Evolutionary conservation across 495 filamentous ascomycete genomes (phyloP).

Genomic region (Penicillium angulare): DNA sequence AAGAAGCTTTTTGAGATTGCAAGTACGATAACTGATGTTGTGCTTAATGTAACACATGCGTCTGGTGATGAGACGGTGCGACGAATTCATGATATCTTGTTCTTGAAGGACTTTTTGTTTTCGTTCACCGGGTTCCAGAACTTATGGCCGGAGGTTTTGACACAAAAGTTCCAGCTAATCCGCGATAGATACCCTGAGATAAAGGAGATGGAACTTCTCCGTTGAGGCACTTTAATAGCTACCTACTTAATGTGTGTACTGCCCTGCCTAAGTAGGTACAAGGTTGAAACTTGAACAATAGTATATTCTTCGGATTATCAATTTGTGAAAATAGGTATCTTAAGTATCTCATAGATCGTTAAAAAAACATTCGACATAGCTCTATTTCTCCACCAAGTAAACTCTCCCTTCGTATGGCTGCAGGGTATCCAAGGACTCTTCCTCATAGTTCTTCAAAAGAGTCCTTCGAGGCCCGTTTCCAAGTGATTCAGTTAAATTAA

Average conservation of each 20-base stretch:
- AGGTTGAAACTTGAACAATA: background rate
- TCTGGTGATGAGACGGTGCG: conserved; percentile 25
- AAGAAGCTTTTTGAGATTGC: conserved; percentile 58
- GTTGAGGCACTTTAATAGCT: background rate
- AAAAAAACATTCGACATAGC: too few relatives aligned
- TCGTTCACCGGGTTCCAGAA: conserved; percentile 26
- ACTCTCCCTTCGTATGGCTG: conserved; percentile 23
- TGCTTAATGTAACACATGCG: conserved; percentile 30
- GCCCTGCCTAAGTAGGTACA: background rate
- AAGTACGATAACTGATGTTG: conserved; percentile 55
- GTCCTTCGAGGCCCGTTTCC: conserved; percentile 5
- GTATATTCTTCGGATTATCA: too few relatives aligned
- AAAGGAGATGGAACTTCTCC: conserved; percentile 10
- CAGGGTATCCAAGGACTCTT: conserved; percentile 9
- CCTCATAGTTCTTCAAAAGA: conserved; percentile 15
- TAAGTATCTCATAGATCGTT: background rate
- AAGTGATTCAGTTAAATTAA: conserved; percentile 20
- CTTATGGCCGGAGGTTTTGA: conserved; percentile 20
- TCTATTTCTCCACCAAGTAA: conserved; percentile 12
- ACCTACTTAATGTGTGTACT: background rate
- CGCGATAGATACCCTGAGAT: conserved; percentile 14
- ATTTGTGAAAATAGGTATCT: too few relatives aligned
- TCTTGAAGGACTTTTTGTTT: conserved; percentile 27
- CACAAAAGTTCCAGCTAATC: conserved; percentile 29
- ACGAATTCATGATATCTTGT: conserved; percentile 30